A percentile compares a stretch with the other conserved stretches of the same genome.
phyloP scores from a whole-genome alignment of 2,329 filamentous ascomycete species.

The Tolypocladium sp. region DNA sequence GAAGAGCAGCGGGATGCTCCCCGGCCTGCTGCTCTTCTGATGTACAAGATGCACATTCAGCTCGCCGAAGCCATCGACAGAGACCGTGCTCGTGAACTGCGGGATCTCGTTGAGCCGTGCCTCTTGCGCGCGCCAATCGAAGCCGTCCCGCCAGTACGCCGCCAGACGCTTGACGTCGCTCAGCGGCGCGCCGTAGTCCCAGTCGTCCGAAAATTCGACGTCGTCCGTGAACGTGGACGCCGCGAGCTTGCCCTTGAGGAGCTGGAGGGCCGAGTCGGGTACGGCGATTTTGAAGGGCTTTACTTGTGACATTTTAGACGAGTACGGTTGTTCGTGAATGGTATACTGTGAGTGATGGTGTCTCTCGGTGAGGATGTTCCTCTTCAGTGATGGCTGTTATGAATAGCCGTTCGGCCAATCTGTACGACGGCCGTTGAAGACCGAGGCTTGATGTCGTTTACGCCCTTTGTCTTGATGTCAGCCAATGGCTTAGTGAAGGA shows the following conservation, averaged over 20 bases:
- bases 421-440: background rate
- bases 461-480: background rate
- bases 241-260: slow-evolving; percentile 21
- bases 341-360: background rate
- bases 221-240: slow-evolving; percentile 18
- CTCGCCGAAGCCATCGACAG: slow-evolving; percentile 47
- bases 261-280: slow-evolving; percentile 18
- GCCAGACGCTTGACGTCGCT: slow-evolving; percentile 26
- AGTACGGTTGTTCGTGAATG: background rate
- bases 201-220: slow-evolving; percentile 21
- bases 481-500: background rate
- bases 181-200: slow-evolving; percentile 20
- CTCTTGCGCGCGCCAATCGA: slow-evolving; percentile 56
- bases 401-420: background rate
- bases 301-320: slow-evolving; percentile 6
- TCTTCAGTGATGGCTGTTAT: background rate
- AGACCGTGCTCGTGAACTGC: slow-evolving; percentile 44
- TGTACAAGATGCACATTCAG: slow-evolving; percentile 58
- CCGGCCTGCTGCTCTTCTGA: slow-evolving; percentile 36
- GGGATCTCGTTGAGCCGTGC: slow-evolving; percentile 46
- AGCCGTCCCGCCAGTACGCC: slow-evolving; percentile 32
- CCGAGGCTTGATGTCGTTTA: background rate
- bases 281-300: slow-evolving; percentile 25
- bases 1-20: slow-evolving; percentile 57
- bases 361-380: background rate